Conservation (phyloP, 805 yeast genomes). For the Candida insectorum region DNA sequence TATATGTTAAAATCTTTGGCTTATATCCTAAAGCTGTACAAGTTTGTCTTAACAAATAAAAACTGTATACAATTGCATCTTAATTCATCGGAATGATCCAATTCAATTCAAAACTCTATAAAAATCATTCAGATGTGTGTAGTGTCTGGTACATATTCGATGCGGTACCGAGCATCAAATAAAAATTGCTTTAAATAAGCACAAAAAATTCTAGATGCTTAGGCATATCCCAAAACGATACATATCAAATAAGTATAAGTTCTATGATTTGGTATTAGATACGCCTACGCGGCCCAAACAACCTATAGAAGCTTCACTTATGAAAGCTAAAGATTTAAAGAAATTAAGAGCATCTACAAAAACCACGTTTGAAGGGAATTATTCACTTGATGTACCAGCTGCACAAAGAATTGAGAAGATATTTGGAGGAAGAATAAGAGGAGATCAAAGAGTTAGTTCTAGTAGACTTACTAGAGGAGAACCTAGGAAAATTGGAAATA, state of each 20-base stretch:
- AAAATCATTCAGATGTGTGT: no score
- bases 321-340: constrained; percentile 17
- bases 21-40: no score
- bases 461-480: constrained; percentile 35
- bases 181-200: background rate
- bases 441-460: constrained; percentile 43
- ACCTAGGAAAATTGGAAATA: constrained; percentile 48
- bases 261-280: constrained; percentile 34
- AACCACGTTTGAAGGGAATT: constrained; percentile 31
- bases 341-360: constrained; percentile 18
- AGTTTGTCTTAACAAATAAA: no score
- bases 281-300: constrained; percentile 32
- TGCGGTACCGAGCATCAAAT: constrained; percentile 4
- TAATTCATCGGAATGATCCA: no score
- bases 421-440: constrained; percentile 57
- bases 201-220: background rate
- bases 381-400: constrained; percentile 27
- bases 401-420: constrained; percentile 48
- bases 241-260: constrained; percentile 17
- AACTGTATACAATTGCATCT: no score
- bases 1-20: no score
- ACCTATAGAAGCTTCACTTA: constrained; percentile 29
- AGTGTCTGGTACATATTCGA: no score
- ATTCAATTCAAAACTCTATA: no score
- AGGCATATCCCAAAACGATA: no score